A percentile compares a stretch with the other conserved stretches of the same genome.
These are phyloP conservation scores for Xylariaceae sp. DNA, from an alignment of 2,329 filamentous ascomycete genomes.

Conservation along the genomic window DNA sequence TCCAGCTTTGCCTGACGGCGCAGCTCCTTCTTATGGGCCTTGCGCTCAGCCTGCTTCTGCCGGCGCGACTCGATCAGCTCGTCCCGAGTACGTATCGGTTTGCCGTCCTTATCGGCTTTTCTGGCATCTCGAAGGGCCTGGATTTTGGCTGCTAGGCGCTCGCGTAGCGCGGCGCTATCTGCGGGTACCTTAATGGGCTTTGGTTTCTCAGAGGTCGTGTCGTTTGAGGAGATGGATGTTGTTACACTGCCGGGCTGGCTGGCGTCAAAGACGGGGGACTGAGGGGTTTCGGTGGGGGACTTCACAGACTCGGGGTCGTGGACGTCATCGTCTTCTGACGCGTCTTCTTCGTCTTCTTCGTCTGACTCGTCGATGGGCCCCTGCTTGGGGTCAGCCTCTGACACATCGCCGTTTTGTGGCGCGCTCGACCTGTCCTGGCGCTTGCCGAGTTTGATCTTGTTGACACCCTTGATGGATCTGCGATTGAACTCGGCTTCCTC, in stretches of 20 bases:
- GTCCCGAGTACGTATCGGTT: slow-evolving; percentile 77
- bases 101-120: slow-evolving; percentile 83
- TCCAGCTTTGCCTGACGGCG: slow-evolving; percentile 72
- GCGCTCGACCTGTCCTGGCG: slow-evolving; percentile 29
- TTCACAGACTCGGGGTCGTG: slow-evolving; percentile 29
- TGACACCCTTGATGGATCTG: slow-evolving; percentile 34
- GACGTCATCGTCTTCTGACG: slow-evolving; percentile 38
- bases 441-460: slow-evolving; percentile 33
- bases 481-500: slow-evolving; percentile 39
- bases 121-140: slow-evolving; percentile 78
- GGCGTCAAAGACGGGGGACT: slow-evolving; percentile 58
- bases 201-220: slow-evolving; percentile 54
- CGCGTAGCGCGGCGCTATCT: slow-evolving; percentile 69
- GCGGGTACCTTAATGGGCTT: slow-evolving; percentile 63
- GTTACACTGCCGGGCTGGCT: slow-evolving; percentile 50
- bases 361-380: slow-evolving; percentile 16
- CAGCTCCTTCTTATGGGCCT: slow-evolving; percentile 82
- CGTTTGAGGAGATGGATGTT: slow-evolving; percentile 65
- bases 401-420: slow-evolving; percentile 12
- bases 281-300: slow-evolving; percentile 45
- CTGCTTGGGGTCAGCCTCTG: slow-evolving; percentile 12
- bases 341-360: slow-evolving; percentile 12
- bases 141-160: slow-evolving; percentile 75
- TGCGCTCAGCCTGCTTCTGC: slow-evolving; percentile 79
- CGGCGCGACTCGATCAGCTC: slow-evolving; percentile 87